phyloP scores from a whole-genome alignment of 2,329 filamentous ascomycete genomes.

The Microdochium paspali region DNA sequence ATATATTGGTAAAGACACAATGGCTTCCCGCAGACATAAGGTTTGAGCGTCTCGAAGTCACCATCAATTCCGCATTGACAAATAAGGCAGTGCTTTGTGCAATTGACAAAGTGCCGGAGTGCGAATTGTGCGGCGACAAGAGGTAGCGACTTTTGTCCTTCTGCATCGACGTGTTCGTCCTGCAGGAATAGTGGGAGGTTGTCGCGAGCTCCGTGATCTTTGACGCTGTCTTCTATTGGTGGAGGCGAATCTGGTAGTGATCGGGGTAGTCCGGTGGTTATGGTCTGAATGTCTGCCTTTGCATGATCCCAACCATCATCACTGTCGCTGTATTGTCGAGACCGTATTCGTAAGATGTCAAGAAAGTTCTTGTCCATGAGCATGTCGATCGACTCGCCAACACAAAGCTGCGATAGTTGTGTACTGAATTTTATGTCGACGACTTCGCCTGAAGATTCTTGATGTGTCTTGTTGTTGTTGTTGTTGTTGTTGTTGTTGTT shows the following conservation, averaged over 20 bases:
- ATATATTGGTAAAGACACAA: slow-evolving; percentile 87
- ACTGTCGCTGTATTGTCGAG: slow-evolving; percentile 13
- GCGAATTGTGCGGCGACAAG: slow-evolving; percentile 64
- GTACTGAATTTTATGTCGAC: too few relatives aligned
- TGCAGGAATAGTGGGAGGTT: slow-evolving; percentile 14
- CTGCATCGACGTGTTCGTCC: slow-evolving; percentile 18
- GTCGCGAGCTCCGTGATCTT: slow-evolving; percentile 3
- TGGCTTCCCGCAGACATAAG: slow-evolving; percentile 65
- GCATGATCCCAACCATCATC: slow-evolving; percentile 3
- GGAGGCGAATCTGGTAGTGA: background rate
- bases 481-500: too few relatives aligned
- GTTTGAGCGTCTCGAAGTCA: slow-evolving; percentile 62
- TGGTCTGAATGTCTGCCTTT: background rate
- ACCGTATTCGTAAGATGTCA: slow-evolving; percentile 39
- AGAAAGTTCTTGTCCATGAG: slow-evolving; percentile 60
- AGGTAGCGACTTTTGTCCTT: slow-evolving; percentile 36
- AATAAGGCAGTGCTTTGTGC: slow-evolving; percentile 78
- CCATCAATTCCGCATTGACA: slow-evolving; percentile 63
- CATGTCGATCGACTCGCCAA: slow-evolving; percentile 61
- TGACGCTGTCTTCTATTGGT: background rate
- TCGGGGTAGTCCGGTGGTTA: background rate
- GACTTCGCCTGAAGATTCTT: too few relatives aligned
- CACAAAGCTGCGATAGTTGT: slow-evolving; percentile 44
- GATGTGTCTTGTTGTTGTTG: too few relatives aligned
- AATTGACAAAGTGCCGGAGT: slow-evolving; percentile 67